Percentiles rank a stretch among this genome's conserved stretches.
These are phyloP conservation scores for Fusarium sp. DNA, from an alignment of 2,329 filamentous ascomycete species.

Conservation along the genomic window DNA sequence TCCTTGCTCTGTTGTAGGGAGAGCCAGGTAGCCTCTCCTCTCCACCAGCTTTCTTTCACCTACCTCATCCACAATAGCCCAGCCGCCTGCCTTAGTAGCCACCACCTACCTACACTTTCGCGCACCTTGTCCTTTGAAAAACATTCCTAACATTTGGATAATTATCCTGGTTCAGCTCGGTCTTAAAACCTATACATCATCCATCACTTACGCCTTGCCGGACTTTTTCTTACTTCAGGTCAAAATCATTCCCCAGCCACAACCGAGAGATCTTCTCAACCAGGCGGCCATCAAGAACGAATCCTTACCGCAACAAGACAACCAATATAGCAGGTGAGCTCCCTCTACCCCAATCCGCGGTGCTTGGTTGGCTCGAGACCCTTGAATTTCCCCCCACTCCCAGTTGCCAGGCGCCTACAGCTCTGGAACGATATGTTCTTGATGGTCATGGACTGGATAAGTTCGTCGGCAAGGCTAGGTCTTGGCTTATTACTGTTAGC, in stretches of 20 bases:
- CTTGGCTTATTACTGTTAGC: constrained; percentile 39
- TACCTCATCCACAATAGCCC: constrained; percentile 16
- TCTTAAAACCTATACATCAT: not conserved
- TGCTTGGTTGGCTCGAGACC: constrained; percentile 34
- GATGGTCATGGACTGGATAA: constrained; percentile 16
- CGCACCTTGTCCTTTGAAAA: constrained; percentile 9
- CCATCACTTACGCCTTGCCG: not conserved
- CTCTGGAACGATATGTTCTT: constrained; percentile 8
- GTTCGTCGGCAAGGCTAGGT: constrained; percentile 37
- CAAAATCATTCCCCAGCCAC: constrained; percentile 35
- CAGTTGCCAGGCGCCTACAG: constrained; percentile 29
- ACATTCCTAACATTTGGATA: constrained; percentile 1
- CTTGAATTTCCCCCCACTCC: constrained; percentile 33
- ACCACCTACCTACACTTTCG: constrained; percentile 15
- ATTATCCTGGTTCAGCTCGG: not conserved
- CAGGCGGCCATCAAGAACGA: constrained; percentile 21
- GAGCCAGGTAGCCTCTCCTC: not conserved
- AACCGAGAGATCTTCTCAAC: constrained; percentile 28
- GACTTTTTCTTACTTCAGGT: not conserved
- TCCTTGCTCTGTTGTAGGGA: not conserved
- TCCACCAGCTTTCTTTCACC: not conserved
- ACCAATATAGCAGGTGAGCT: constrained; percentile 22
- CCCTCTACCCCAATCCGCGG: constrained; percentile 24
- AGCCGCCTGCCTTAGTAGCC: not conserved
- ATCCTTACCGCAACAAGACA: constrained; percentile 24